Percentiles rank a stretch among this genome's conserved stretches.
These are phyloP conservation scores for Metahyphopichia silvanorum DNA, from an alignment of 805 yeast genomes.

Conservation along the genomic window DNA sequence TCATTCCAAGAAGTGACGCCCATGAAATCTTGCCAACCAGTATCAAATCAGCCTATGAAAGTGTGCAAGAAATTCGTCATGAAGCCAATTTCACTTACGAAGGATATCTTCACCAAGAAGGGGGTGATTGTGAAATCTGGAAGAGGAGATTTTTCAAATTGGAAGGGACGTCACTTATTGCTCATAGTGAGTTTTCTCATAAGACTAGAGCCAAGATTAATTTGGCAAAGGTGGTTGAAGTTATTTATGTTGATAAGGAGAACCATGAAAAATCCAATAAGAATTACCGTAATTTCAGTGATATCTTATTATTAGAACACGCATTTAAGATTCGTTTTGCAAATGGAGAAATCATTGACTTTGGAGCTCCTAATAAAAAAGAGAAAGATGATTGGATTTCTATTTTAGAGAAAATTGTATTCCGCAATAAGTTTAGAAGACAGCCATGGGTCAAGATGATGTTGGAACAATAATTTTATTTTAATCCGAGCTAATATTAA, in stretches of 20 bases:
- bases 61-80: constrained; percentile 25
- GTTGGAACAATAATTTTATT: constrained; percentile 21
- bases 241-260: constrained; percentile 43
- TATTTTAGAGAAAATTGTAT: constrained; percentile 53
- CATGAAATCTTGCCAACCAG: constrained; percentile 69
- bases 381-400: constrained; percentile 67
- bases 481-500: too few relatives aligned
- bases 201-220: constrained; percentile 77
- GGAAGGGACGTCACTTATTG: constrained; percentile 68
- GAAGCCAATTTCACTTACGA: constrained; percentile 36
- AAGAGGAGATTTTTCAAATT: constrained; percentile 72
- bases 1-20: constrained; percentile 57
- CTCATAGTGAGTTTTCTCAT: constrained; percentile 67
- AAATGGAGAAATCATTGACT: constrained; percentile 78
- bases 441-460: constrained; percentile 57
- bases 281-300: constrained; percentile 63
- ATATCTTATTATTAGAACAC: constrained; percentile 63
- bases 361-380: constrained; percentile 72
- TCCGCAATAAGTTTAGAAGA: constrained; percentile 54
- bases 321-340: constrained; percentile 73
- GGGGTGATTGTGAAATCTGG: constrained; percentile 82
- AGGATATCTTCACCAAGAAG: constrained; percentile 83
- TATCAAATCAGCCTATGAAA: constrained; percentile 45
- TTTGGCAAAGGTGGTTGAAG: constrained; percentile 60
- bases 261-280: constrained; percentile 22